Base-by-base conservation (phyloP, 2,329 filamentous ascomycete species). In the Arthroderma sp. region DNA sequence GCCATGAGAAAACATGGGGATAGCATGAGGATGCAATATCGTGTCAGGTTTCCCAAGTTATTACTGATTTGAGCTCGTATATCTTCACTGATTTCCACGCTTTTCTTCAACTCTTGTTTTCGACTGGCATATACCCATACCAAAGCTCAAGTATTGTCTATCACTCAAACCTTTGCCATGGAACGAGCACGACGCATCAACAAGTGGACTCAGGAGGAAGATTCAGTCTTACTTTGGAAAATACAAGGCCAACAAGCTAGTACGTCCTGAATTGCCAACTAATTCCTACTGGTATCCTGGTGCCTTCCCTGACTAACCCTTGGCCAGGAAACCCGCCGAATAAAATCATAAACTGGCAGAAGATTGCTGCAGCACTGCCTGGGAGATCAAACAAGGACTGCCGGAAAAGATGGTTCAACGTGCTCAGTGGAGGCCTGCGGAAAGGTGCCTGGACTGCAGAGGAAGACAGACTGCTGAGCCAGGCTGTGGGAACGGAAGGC, bases 201-300 rank as follows among this genome's bases (percentile, higher is more conserved):
- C n/a, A 28, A 33, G 13, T 54, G 52, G 52, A 54, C 52, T 23
- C 52, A 54, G 19, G 52, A 54, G 1, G 52, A 54, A 23, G 52
- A 54, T 19, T 6, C n/a, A 2, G 15, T 54, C n/a, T 19, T 54
- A 21, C 25, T 51, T 7, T 21, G 28, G 21, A 51, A 25, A 51
- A 15, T 51, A 9, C 47, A 11, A 17, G 47, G n/a, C 19, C 47
- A 51, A 33, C 47, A 51, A 28, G 15, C 39, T 23, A 43, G 39
- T 43, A 43, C 2, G 39, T 43, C 9, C 1, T n/a, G n/a, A n/a
- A n/a, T n/a, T n/a, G n/a, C n/a, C n/a, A n/a, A n/a, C n/a, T n/a
- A n/a, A 23, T 19, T 9, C n/a, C 2, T 43, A 43, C 39, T n/a
- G n/a, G n/a, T 2, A 43, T 23, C 39, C 1, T 2, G 19, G 4